Conservation (phyloP, 78 protist genomes). For the Trichosphaerium sp. region DNA sequence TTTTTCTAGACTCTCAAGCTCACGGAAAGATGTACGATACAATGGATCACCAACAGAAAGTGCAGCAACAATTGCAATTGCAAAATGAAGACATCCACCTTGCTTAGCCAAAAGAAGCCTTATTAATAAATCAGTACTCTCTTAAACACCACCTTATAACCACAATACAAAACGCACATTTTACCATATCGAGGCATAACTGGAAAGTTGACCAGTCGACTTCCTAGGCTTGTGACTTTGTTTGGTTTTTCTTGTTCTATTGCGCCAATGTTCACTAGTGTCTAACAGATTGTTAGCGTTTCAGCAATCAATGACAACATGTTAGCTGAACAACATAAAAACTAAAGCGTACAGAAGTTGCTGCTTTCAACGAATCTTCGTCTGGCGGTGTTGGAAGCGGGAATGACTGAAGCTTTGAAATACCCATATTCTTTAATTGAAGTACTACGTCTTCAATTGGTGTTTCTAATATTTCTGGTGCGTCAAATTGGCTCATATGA, state of each 20-base stretch:
- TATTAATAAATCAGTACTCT: not conserved
- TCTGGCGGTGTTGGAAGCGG: constrained; percentile 85
- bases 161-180: constrained; percentile 45
- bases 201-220: constrained; percentile 52
- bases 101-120: constrained; percentile 30
- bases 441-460: constrained; percentile 72
- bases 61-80: constrained; percentile 67
- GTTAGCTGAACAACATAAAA: too few species aligned
- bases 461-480: constrained; percentile 71
- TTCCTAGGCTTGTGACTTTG: constrained; percentile 42
- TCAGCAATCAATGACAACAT: not conserved
- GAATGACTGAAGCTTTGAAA: constrained; percentile 59
- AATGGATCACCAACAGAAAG: constrained; percentile 59
- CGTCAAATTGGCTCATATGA: constrained; percentile 40
- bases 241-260: constrained; percentile 21
- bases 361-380: not conserved
- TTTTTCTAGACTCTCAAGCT: too few species aligned
- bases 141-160: not conserved
- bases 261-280: constrained; percentile 43
- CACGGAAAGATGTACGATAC: too few species aligned
- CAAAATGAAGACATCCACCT: constrained; percentile 33
- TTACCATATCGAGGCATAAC: constrained; percentile 74
- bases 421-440: constrained; percentile 82
- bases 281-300: not conserved
- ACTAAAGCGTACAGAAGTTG: too few species aligned